Conservation (phyloP, 106 monocot species). For the Amphibolis antarctica region DNA sequence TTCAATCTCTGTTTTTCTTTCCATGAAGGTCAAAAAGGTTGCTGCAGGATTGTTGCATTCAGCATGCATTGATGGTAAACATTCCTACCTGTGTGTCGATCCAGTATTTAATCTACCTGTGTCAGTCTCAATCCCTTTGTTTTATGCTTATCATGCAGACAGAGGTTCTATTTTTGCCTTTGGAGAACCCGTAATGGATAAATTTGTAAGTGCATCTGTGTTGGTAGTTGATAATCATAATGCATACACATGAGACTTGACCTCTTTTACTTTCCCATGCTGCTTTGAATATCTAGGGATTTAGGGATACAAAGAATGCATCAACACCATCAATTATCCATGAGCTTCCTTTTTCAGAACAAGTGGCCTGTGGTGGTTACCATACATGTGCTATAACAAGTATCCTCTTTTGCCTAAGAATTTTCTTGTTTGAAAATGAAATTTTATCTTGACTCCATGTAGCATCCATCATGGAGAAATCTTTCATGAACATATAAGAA, state of each 20-base stretch:
- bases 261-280: background rate
- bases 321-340: conserved; percentile 35
- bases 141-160: conserved; percentile 35
- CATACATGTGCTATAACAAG: conserved; percentile 88
- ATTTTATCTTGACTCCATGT: too few species aligned
- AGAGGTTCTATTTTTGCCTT: conserved; percentile 65
- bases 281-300: conserved; percentile 31
- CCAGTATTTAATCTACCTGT: background rate
- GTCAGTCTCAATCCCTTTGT: background rate
- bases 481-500: too few species aligned
- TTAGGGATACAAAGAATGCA: conserved; percentile 44
- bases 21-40: conserved; percentile 53
- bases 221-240: background rate
- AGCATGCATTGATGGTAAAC: conserved; percentile 84
- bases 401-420: conserved; percentile 11
- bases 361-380: conserved; percentile 96
- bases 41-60: conserved; percentile 92
- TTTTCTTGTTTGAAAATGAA: background rate
- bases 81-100: background rate
- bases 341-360: conserved; percentile 59
- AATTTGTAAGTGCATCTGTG: conserved; percentile 30
- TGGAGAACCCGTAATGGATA: conserved; percentile 54
- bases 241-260: background rate
- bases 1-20: background rate
- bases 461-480: too few species aligned